Percentiles rank a stretch among this genome's conserved stretches.
Evolutionary conservation across 2,329 filamentous ascomycete species (phyloP).

Genomic region (Botrytis cinerea): DNA sequence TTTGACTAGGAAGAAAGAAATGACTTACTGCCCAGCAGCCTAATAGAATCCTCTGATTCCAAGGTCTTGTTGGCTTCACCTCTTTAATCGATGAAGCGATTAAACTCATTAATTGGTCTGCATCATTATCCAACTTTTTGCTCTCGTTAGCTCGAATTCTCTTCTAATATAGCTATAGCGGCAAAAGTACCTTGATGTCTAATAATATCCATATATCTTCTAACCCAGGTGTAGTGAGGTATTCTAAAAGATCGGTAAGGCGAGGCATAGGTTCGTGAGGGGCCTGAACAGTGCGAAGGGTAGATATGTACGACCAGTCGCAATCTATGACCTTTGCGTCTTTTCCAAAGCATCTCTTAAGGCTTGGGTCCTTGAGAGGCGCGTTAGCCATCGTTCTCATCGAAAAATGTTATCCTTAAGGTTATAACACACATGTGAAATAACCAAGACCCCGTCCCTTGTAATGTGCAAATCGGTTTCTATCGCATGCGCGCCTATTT

Average conservation of each 20-base stretch:
- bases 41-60: slow-evolving; percentile 73
- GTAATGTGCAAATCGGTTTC: slow-evolving; percentile 89
- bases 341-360: slow-evolving; percentile 82
- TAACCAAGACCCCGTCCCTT: slow-evolving; percentile 78
- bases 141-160: slow-evolving; percentile 1
- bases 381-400: slow-evolving; percentile 13
- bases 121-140: slow-evolving; percentile 65
- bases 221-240: slow-evolving; percentile 63
- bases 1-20: slow-evolving; percentile 26
- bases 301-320: slow-evolving; percentile 72
- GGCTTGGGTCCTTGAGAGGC: slow-evolving; percentile 62
- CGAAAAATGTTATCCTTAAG: slow-evolving; percentile 28
- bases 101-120: slow-evolving; percentile 68
- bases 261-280: slow-evolving; percentile 74
- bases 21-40: slow-evolving; percentile 74
- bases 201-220: slow-evolving; percentile 78
- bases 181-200: slow-evolving; percentile 73
- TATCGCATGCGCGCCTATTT: slow-evolving; percentile 74
- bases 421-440: slow-evolving; percentile 65
- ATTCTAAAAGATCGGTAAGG: slow-evolving; percentile 72
- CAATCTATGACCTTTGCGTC: slow-evolving; percentile 72
- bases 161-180: not conserved
- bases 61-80: slow-evolving; percentile 55
- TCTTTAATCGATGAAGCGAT: slow-evolving; percentile 64
- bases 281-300: slow-evolving; percentile 64